A percentile compares a stretch with the other conserved stretches of the same genome.
Conservation (phyloP, 768 basidiomycete genomes). For the Gymnopilus dilepis region DNA sequence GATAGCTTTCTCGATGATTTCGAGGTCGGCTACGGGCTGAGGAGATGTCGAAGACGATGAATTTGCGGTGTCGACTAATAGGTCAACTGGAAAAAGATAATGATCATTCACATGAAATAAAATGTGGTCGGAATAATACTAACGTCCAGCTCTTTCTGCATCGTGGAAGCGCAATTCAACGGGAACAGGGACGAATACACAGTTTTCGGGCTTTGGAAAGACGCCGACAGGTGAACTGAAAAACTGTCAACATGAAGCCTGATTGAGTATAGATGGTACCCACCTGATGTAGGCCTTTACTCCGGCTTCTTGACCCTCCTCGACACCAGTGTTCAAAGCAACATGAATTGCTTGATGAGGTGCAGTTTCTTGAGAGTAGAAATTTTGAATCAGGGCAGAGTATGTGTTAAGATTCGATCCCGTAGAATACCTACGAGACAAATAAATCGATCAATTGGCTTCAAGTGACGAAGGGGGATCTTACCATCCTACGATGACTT, state of each 20-base stretch:
- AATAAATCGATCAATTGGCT: no score
- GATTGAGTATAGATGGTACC: conserved; percentile 25
- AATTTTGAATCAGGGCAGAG: conserved; percentile 97
- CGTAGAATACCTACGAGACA: conserved; percentile 84
- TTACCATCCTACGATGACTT: conserved; percentile 95
- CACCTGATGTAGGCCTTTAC: conserved; percentile 92
- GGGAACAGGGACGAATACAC: conserved; percentile 93
- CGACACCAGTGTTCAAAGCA: conserved; percentile 85
- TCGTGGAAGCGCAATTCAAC: conserved; percentile 83
- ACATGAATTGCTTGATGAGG: conserved; percentile 92
- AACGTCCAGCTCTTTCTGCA: conserved; percentile 85
- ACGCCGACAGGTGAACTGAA: conserved; percentile 86
- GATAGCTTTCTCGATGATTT: conserved; percentile 77
- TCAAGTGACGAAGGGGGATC: no score
- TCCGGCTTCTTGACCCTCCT: conserved; percentile 65
- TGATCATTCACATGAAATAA: conserved; percentile 20
- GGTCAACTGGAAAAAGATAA: conserved; percentile 63
- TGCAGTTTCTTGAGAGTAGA: conserved; percentile 91
- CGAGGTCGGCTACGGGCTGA: conserved; percentile 71
- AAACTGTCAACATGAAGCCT: conserved; percentile 15
- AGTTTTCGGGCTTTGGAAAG: conserved; percentile 90
- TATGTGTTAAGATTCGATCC: conserved; percentile 91
- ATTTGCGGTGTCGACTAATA: conserved; percentile 59
- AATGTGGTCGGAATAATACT: conserved; percentile 36
- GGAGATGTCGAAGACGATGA: conserved; percentile 51